A percentile compares a stretch with the other conserved stretches of the same genome.
phyloP scores from a whole-genome alignment of 352 stramenopile genomes.

The Phytophthora pinifolia region DNA sequence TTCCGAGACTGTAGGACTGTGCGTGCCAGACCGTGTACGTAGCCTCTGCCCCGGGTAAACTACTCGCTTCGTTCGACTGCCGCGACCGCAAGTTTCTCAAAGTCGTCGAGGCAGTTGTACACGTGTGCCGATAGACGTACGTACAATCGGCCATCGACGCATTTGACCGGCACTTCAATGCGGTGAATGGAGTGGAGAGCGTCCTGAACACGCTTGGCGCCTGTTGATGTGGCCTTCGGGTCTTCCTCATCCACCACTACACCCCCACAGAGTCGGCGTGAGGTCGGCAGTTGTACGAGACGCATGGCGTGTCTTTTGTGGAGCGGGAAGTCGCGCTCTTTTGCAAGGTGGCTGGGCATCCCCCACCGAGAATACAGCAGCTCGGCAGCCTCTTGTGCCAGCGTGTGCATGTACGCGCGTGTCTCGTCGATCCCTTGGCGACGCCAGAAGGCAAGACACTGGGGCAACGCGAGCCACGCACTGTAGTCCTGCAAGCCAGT shows the following conservation, averaged over 20 bases:
- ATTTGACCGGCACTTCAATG: slow-evolving; percentile 95
- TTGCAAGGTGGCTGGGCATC: slow-evolving; percentile 46
- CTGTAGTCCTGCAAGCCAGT: slow-evolving; percentile 93
- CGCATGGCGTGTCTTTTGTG: slow-evolving; percentile 79
- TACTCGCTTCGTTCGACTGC: slow-evolving; percentile 13
- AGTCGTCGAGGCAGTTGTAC: slow-evolving; percentile 91
- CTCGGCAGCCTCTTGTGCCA: slow-evolving; percentile 52
- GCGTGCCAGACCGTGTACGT: too few relatives aligned
- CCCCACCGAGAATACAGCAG: slow-evolving; percentile 61
- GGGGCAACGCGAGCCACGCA: slow-evolving; percentile 81
- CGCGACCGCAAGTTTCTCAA: slow-evolving; percentile 52
- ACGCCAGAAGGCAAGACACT: slow-evolving; percentile 87
- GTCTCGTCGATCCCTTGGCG: slow-evolving; percentile 41
- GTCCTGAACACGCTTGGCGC: slow-evolving; percentile 93
- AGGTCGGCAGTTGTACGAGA: slow-evolving; percentile 66
- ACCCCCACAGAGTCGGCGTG: slow-evolving; percentile 44
- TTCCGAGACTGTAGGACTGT: too few relatives aligned
- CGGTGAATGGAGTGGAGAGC: slow-evolving; percentile 68
- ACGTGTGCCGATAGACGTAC: slow-evolving; percentile 91
- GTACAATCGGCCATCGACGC: slow-evolving; percentile 84
- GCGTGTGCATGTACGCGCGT: slow-evolving; percentile 65
- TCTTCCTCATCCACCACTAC: slow-evolving; percentile 14
- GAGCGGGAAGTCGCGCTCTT: slow-evolving; percentile 34
- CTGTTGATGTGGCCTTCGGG: slow-evolving; percentile 60
- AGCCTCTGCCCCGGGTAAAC: too few relatives aligned